These are phyloP conservation scores for Curvularia sp. DNA, from an alignment of 2,329 filamentous ascomycete species.

Conservation along the genomic window DNA sequence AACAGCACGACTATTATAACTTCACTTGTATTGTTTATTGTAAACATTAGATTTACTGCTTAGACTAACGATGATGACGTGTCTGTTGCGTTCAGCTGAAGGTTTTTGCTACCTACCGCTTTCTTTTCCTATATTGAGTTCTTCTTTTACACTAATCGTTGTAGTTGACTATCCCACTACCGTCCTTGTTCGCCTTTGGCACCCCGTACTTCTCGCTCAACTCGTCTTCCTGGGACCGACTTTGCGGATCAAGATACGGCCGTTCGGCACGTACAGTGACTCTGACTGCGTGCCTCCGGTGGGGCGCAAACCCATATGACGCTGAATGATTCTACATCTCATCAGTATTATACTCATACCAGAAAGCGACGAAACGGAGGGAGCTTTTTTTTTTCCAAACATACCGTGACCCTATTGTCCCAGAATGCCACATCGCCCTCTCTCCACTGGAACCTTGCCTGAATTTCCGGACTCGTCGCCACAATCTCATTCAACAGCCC, in stretches of 20 bases:
- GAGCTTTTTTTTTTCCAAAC: not conserved
- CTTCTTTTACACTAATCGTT: constrained; percentile 56
- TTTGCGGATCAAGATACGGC: constrained; percentile 54
- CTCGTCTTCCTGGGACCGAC: constrained; percentile 64
- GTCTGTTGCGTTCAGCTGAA: not conserved
- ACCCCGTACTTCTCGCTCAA: constrained; percentile 57
- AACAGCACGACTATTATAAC: not conserved
- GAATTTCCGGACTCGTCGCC: constrained; percentile 69
- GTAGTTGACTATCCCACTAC: constrained; percentile 63
- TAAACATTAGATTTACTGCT: constrained; percentile 4
- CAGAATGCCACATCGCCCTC: constrained; percentile 72
- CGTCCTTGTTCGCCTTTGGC: constrained; percentile 63
- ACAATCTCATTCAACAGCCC: constrained; percentile 62
- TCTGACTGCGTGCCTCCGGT: constrained; percentile 63
- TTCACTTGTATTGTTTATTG: constrained; percentile 9
- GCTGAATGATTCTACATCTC: constrained; percentile 59
- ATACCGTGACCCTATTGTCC: constrained; percentile 67
- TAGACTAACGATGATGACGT: constrained; percentile 8
- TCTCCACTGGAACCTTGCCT: constrained; percentile 71
- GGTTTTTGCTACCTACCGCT: not conserved
- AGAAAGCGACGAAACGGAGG: not conserved
- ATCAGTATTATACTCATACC: constrained; percentile 9
- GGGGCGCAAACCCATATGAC: constrained; percentile 64
- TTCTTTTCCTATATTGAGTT: not conserved
- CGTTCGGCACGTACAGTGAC: constrained; percentile 58